Base-by-base conservation (phyloP, 768 basidiomycete genomes). In the Leccinum rimulosum region DNA sequence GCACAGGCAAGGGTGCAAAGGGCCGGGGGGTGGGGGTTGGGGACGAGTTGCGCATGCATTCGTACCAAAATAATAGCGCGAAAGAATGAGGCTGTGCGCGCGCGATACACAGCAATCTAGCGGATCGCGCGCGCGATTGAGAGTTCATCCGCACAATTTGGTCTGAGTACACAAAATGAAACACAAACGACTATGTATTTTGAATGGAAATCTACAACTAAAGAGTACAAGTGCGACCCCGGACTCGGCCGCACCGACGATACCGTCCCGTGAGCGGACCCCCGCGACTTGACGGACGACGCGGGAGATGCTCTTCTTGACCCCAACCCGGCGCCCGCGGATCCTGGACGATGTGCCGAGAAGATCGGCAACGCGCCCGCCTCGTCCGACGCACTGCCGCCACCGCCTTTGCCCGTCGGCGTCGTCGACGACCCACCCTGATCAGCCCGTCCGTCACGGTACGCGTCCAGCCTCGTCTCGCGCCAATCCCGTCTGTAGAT, bases 401-500 rank as follows among this genome's bases (percentile, higher is more conserved):
- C 36, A 6, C 36, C 17, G 6, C 70, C 63, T 27, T 61, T 69
- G 1, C 48, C 50, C 28, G 45, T 47, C 19, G 17, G 38, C 38
- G 14, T 25, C 38, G 14, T 25, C 49, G 54, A 38, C 19, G 59
- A 52, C 35, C 31, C 48, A 1, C 43, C 57, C 3, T 60, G 66
- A 15, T 64, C 62, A 4, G 45, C 6, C 12, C 61, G 63, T 33
- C 63, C 61, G 14, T 72, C 64, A 1, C 60, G 59, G 14, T 51
- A 56, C 45, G 47, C 59, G 8, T 64, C 65, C 25, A 86, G 67
- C 53, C 89, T 78, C 3, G 86, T 84, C 71, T 91, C 90, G 51
- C 88, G 78, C 88, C 89, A 93, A 69, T 92, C 91, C 30, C 90
- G 79, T 57, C 80, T 78, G 69, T 89, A 90, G 3, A 90, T 63